Conservation (phyloP, 345 rosid species). For the Moricandia moricandioides region DNA sequence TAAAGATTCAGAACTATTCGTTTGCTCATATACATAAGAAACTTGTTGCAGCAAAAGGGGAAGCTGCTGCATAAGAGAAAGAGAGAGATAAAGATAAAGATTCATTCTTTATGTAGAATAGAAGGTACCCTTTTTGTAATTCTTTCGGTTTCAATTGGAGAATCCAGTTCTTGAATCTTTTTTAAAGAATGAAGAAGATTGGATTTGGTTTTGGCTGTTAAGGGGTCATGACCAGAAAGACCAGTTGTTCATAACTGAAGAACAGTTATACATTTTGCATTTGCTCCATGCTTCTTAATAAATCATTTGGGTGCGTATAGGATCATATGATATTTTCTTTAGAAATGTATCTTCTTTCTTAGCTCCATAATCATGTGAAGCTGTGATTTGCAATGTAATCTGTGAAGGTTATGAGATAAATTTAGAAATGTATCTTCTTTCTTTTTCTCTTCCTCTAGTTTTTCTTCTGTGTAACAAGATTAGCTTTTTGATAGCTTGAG, state of each 20-base stretch:
- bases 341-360: not conserved
- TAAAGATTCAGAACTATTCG: conserved; percentile 15
- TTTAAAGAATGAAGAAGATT: conserved; percentile 11
- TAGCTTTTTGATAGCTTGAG: conserved; percentile 28
- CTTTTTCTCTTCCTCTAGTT: not conserved
- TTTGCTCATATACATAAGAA: conserved; percentile 32
- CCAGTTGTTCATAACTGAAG: conserved; percentile 28
- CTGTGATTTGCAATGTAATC: not conserved
- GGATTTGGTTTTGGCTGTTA: not conserved
- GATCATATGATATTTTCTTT: not conserved
- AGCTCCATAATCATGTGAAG: not conserved
- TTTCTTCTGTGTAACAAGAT: not conserved
- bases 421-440: not conserved
- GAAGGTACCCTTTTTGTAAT: conserved; percentile 33
- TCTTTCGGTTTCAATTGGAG: conserved; percentile 30
- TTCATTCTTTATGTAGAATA: conserved; percentile 34
- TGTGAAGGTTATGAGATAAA: not conserved
- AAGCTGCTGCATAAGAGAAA: conserved; percentile 27
- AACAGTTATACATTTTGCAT: conserved; percentile 19
- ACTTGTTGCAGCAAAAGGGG: conserved; percentile 19
- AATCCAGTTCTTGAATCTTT: conserved; percentile 25
- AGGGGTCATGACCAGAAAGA: conserved; percentile 14
- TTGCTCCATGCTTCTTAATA: conserved; percentile 10
- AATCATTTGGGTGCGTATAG: conserved; percentile 2
- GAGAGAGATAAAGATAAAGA: conserved; percentile 3